Base-by-base conservation (phyloP, 78 protist genomes). In the Cavenderia fasciculata region DNA sequence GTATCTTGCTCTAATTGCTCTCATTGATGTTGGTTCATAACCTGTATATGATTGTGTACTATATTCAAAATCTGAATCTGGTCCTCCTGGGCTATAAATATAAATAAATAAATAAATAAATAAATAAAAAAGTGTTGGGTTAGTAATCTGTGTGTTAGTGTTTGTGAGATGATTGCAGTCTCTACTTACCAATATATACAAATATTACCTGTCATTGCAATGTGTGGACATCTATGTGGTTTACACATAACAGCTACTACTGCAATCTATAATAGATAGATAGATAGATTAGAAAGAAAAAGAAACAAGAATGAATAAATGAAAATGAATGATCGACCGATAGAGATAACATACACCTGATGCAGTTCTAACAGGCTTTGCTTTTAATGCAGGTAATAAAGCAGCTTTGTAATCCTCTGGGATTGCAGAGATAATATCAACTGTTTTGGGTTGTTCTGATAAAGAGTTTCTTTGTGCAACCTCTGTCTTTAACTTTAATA, bases 221-320 rank as follows among this genome's bases (percentile, higher is more conserved):
- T 70, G 92, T 98, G 99, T 19, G 99, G 99, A 69, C 99, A 98
- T 8, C 98, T 69, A 78, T 96, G 98, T 23, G 99, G 99, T 90
- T 98, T 97, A 89, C 98, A 96, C 99, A 98, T 98, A 36, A 98
- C 97, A 6, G 99, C 99, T 19, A 98, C 98, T 14, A 95, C 98
- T 1, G 98, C 98, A 66, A 98, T 96, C 79, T 88, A 19, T 6
- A 23, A 11, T 16, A 0, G 27, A 6, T 2, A 23, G 11, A 54
- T 57, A 62, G 8, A 46, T 5, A 52, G 4, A 52, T 23, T 43
- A 57, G 46, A 3, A 68, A 2, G 2, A 33, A 7, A 7, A 5
- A n/a, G 25, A 4, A 44, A 5, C 29, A 6, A 4, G 2, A 44
- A 21, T 10, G 23, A 84, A 6, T 25, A 11, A 8, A 1, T 6